Evolutionary conservation across 345 rosid species (phyloP), one percentile per base, ranked within the genome.

Genomic region (Eucalyptus shirleyi): DNA sequence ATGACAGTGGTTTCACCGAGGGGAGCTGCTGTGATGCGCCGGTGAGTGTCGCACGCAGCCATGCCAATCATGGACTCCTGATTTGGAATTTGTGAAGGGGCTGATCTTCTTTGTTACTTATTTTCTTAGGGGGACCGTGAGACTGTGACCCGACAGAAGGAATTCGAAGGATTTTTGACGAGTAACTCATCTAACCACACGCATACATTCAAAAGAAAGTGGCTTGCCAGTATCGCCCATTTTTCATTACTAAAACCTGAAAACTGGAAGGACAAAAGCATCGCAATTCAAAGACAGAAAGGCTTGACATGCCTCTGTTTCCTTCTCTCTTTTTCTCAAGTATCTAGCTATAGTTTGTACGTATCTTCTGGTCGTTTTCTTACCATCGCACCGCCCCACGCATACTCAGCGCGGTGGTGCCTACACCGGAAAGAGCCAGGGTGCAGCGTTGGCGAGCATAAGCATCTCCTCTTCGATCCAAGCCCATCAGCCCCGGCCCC

Each of bases 341-440:
- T 40, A 37, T 42, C 82, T 40, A 72, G 45, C 82, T 37, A 19
- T 21, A 72, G 83, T 77, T 21, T 77, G 83, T 37, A 21, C 83
- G 5, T 21, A 19, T 37, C 83, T 8, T 62, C 80, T n/a, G 24
- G 37, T 87, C 42, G 59, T 60, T 86, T 86, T 86, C 42, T 87
- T 80, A 77, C 55, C 87, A 15, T 40, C 67, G 53, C 51, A 8
- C 53, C 89, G 28, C 91, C 90, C 98, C 97, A 96, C 62, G 80
- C 93, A 82, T 94, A 95, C 53, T 91, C 93, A 23, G 89, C 91
- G 26, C 90, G 96, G 90, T 97, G 98, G 87, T 91, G 91, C 94
- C 98, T 93, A 92, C 98, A 96, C 91, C 95, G 90, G 91, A 97
- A 96, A 16, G 99, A 96, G 40, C 99, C 95, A 1, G 97, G 96